Evolutionary conservation across 345 rosid genomes (phyloP), one percentile per base, ranked within the genome.

Genomic region (Ailanthus altissimus): DNA sequence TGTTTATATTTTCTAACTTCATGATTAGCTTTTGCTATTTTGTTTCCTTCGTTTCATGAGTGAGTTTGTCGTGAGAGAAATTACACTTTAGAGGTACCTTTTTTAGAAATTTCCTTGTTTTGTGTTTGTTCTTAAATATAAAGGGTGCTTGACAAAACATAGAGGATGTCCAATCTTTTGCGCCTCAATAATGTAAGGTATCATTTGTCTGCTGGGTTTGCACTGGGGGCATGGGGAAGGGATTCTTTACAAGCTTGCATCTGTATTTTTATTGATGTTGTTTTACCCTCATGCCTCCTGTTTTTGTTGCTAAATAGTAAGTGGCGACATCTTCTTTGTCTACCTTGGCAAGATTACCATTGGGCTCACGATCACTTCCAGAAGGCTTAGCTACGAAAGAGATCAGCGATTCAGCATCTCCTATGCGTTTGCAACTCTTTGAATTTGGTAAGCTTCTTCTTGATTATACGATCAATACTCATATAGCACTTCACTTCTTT

Each of bases 321-420:
- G 88, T 84, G 1, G 86, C 89, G 49, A 91, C 93, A n/a, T 93
- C 97, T 77, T 89, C 89, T 21, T 72, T 93, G 32, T 90, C 93
- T 66, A 86, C 92, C 65, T 77, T 87, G 57, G 89, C 91, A 20
- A 86, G 94, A 81, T 70, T 88, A 80, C 97, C 92, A 36, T 91
- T 97, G 97, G 97, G 97, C 82, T 91, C 97, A 66, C 79, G 79
- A 80, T 84, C 91, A 28, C 53, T 85, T 51, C 20, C 83, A 18
- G 70, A 56, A 69, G 81, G 81, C 32, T 56, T 51, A 46, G 18
- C 78, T 38, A 74, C 67, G 58, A 79, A 73, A 54, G 84, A 75
- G 74, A 54, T 60, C 25, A 47, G 54, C 18, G 56, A 75, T 78
- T 74, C 83, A 67, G 79, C 64, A 68, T 83, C 92, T 83, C 85